Evolutionary conservation across 306 rosid species (phyloP), one percentile per base, ranked within the genome.

Genomic region (Crotalaria pallida): DNA sequence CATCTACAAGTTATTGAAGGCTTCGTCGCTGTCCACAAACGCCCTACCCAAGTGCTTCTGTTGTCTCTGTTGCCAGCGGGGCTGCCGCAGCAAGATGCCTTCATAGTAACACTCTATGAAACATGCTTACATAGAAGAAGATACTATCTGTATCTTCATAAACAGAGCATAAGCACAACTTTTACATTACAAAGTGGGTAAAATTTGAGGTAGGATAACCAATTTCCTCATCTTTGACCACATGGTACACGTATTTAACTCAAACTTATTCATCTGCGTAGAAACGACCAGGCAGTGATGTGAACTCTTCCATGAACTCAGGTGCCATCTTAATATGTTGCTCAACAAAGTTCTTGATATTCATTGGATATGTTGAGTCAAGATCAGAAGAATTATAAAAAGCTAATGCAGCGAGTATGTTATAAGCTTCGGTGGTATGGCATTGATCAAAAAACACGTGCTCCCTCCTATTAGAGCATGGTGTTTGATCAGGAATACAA

Each of bases 371-470:
- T 27, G 74, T 48, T 49, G 65, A 66, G n/a, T 56, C 16, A 17
- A 26, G 55, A 40, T 58, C 6, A 4, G 21, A 2, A 29, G 76
- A 24, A 26, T 33, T 56, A 61, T 58, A 86, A 17, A 62, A 9
- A 33, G 22, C 6, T 17, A 0, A 11, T 16, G 88, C 85, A 22
- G 5, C 11, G 43, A 67, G 10, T 56, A 3, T 7, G 67, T 88
- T 86, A 5, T 27, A 24, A 3, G 75, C 73, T 13, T 79, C 86
- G 0, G 85, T 72, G 5, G 87, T 74, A 57, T 86, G 96, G 11
- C 27, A 67, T 0, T 38, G 52, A 71, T 88, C 96, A 86, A 85
- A 86, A 41, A 84, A 84, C n/a, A 72, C 50, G 19, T 84, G 79
- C 2, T 73, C 85, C 6, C 0, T 72, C 80, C 96, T 82, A 31